Conservation (phyloP, 768 basidiomycete genomes). For the Hygrophoropsis aurantiaca region DNA sequence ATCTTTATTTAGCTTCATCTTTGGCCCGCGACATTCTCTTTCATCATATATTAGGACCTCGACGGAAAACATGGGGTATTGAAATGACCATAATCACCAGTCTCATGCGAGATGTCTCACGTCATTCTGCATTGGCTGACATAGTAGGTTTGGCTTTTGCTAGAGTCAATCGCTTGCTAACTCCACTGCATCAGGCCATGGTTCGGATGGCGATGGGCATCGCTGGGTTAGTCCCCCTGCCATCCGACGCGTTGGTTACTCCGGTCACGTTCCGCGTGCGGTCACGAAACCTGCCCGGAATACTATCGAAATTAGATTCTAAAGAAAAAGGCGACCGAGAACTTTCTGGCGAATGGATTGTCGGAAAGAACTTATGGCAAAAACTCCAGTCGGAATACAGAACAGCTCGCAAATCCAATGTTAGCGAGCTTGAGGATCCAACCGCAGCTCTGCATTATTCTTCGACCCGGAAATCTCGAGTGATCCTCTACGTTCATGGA, state of each 20-base stretch:
- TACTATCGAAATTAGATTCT: slow-evolving; percentile 73
- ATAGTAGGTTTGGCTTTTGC: slow-evolving; percentile 52
- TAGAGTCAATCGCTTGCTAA: slow-evolving; percentile 1
- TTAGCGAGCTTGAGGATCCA: slow-evolving; percentile 6
- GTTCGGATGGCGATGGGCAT: slow-evolving; percentile 72
- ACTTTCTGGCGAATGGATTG: slow-evolving; percentile 94
- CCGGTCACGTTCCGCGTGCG: slow-evolving; percentile 89
- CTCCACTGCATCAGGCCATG: slow-evolving; percentile 32
- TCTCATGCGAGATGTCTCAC: slow-evolving; percentile 80
- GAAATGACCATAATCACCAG: slow-evolving; percentile 90
- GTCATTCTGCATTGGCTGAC: slow-evolving; percentile 81
- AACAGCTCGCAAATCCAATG: slow-evolving; percentile 30
- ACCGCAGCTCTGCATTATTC: slow-evolving; percentile 13
- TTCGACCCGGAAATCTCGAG: slow-evolving; percentile 61
- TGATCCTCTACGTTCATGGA: slow-evolving; percentile 93
- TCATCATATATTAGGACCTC: slow-evolving; percentile 85
- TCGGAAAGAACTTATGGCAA: slow-evolving; percentile 91
- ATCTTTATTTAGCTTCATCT: slow-evolving; percentile 20
- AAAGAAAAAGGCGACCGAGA: slow-evolving; percentile 77
- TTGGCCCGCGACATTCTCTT: slow-evolving; percentile 68
- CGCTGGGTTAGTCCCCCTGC: slow-evolving; percentile 79
- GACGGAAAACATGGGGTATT: slow-evolving; percentile 89
- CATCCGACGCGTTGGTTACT: slow-evolving; percentile 91
- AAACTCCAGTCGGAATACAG: slow-evolving; percentile 82
- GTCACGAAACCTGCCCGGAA: slow-evolving; percentile 70